These are phyloP conservation scores for Coemansia javaensis DNA, from an alignment of 192 early-diverging fungal genomes.

Conservation along the genomic window DNA sequence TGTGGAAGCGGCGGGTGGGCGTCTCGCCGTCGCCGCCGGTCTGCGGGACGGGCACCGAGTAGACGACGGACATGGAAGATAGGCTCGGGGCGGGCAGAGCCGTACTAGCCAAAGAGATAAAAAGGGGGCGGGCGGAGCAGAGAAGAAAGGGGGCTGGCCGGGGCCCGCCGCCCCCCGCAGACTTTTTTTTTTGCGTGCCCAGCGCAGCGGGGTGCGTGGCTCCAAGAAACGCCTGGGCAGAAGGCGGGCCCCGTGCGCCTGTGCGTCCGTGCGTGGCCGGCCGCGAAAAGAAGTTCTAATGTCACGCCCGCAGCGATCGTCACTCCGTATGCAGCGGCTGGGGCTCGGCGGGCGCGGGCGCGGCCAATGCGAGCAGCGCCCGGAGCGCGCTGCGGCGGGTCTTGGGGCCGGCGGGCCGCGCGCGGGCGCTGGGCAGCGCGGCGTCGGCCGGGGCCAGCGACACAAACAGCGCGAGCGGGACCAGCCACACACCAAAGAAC, in stretches of 20 bases:
- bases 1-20: conserved; percentile 34
- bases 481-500: conserved; percentile 89
- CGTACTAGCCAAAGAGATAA: too few species aligned
- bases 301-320: too few species aligned
- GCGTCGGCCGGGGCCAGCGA: conserved; percentile 58
- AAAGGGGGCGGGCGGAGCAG: not conserved
- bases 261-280: too few species aligned
- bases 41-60: conserved; percentile 27
- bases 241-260: too few species aligned
- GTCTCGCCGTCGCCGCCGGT: conserved; percentile 31
- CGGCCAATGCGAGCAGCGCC: conserved; percentile 11
- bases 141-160: not conserved
- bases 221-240: too few species aligned
- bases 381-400: conserved; percentile 33
- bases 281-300: too few species aligned
- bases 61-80: conserved; percentile 18
- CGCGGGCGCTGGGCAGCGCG: conserved; percentile 52
- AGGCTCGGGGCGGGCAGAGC: too few species aligned
- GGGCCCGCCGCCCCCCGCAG: too few species aligned
- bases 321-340: conserved; percentile 31
- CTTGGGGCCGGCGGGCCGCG: conserved; percentile 1
- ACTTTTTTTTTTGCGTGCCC: too few species aligned
- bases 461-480: conserved; percentile 91
- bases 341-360: conserved; percentile 10
- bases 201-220: too few species aligned